Base-by-base conservation (phyloP, 768 basidiomycete genomes). In the Filobasidium floriforme region DNA sequence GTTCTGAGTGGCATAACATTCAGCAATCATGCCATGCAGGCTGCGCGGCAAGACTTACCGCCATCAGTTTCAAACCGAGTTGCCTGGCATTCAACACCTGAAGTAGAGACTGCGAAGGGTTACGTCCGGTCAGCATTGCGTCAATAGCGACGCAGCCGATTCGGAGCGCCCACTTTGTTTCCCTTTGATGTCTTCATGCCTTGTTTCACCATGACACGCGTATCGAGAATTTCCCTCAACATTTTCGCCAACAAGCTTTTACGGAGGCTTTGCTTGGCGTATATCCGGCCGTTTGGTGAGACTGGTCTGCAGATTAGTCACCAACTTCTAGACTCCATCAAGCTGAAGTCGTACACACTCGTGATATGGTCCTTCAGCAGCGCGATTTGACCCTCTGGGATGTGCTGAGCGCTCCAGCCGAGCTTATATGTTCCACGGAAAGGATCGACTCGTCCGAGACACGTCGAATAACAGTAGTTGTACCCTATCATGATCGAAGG, bases 401-500 rank as follows among this genome's bases (percentile, higher is more conserved):
- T 81, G 44, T 87, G 81, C 19, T 90, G 81, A 68, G 91, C 84
- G 7, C 49, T 85, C 54, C 93, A 89, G 1, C 96, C 96, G 62
- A 98, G 84, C 77, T 94, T 94, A 76, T 88, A 87, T 29, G 84
- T 83, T 10, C 88, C 92, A 75, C 91, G 87, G 79, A 93, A 94
- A n/a, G 86, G 82, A n/a, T 82, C 82, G 44, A 90, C 82, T 14
- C 93, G 85, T 11, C 96, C 96, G 37, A 99, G 82, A 76, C 93
- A 98, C 1, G 96, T 99, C 29, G 93, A 97, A 61, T 76, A 80
- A 59, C 80, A 81, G 77, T 92, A 92, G 77, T 98, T 98, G 80
- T 99, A 93, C 7, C 92, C 94, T 71, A 98, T 94, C 94, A 98
- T 98, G 67, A 97, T 82, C 0, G 92, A 96, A 0, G 96, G 96